Conservation (phyloP, 2,329 filamentous ascomycete genomes). For the Colletotrichum aenigma region DNA sequence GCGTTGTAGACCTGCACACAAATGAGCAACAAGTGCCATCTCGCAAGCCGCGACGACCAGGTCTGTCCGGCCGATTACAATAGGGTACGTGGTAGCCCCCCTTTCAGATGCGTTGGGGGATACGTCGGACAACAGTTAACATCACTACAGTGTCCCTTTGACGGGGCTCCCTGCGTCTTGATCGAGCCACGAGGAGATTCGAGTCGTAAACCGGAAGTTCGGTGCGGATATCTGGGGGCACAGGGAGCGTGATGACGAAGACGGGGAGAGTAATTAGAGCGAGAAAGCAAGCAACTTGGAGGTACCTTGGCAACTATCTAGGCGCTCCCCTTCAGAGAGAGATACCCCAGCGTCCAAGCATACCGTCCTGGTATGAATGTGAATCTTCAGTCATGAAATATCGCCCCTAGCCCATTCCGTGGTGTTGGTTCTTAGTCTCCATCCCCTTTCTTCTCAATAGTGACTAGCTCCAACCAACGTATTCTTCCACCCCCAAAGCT, state of each 20-base stretch:
- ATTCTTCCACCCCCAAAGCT: neutral
- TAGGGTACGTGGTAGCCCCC: neutral
- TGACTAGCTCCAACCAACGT: neutral
- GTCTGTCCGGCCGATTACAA: constrained; percentile 17
- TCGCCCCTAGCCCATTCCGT: neutral
- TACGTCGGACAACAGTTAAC: neutral
- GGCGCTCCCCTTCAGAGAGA: neutral
- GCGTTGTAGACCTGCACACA: constrained; percentile 1
- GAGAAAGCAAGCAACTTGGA: constrained; percentile 17
- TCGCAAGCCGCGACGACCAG: neutral
- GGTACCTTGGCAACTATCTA: constrained; percentile 11
- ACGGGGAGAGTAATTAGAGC: neutral
- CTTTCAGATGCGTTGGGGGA: neutral
- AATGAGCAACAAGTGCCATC: constrained; percentile 16
- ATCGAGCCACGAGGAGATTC: constrained; percentile 18
- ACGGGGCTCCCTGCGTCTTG: constrained; percentile 5
- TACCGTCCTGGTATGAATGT: constrained; percentile 14
- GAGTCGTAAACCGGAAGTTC: constrained; percentile 5
- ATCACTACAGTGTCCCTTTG: constrained; percentile 8
- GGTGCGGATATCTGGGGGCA: constrained; percentile 8
- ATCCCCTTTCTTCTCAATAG: neutral
- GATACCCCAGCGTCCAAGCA: neutral
- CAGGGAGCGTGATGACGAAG: neutral
- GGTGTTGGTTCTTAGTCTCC: neutral
- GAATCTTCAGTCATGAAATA: constrained; percentile 17